Evolutionary conservation across 495 filamentous ascomycete species (phyloP).

Genomic region (Neurospora sublineolata): DNA sequence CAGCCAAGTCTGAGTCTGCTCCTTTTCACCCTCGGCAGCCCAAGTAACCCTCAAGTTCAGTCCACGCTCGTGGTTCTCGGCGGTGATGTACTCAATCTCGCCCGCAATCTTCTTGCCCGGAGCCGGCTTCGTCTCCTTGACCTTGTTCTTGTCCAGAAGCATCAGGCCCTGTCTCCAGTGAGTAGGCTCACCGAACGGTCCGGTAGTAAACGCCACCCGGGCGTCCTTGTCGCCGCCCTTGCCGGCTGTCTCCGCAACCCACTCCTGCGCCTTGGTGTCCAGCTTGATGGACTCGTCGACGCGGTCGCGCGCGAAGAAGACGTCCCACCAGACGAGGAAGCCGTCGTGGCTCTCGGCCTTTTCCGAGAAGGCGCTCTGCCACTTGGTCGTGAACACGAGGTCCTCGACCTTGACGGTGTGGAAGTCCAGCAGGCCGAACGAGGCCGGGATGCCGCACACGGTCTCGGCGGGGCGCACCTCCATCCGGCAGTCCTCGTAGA

Average conservation of each 20-base stretch:
- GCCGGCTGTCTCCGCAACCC: conserved; percentile 21
- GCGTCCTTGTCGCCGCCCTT: conserved; percentile 20
- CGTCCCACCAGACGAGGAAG: conserved; percentile 71
- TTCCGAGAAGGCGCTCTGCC: conserved; percentile 29
- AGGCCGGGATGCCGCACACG: conserved; percentile 63
- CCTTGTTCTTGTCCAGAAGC: conserved; percentile 26
- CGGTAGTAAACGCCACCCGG: conserved; percentile 61
- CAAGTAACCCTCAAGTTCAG: conserved; percentile 34
- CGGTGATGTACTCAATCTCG: conserved; percentile 34
- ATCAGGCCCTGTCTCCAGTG: conserved; percentile 80
- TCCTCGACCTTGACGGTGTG: conserved; percentile 65
- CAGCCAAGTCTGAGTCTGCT: conserved; percentile 33
- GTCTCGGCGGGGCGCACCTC: conserved; percentile 67
- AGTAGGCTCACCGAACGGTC: conserved; percentile 64
- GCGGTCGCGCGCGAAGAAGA: conserved; percentile 51
- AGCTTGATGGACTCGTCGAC: conserved; percentile 7
- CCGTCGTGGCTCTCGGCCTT: conserved; percentile 53
- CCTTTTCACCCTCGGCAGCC: conserved; percentile 20
- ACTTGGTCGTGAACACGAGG: conserved; percentile 63
- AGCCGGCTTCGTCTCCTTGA: conserved; percentile 13
- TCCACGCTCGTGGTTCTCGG: conserved; percentile 38
- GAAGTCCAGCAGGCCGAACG: conserved; percentile 68
- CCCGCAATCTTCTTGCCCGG: conserved; percentile 27
- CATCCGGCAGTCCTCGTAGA: conserved; percentile 74
- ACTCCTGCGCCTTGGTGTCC: conserved; percentile 21